phyloP scores from a whole-genome alignment of 2,329 filamentous ascomycete genomes.

The Juglanconis oblonga region DNA sequence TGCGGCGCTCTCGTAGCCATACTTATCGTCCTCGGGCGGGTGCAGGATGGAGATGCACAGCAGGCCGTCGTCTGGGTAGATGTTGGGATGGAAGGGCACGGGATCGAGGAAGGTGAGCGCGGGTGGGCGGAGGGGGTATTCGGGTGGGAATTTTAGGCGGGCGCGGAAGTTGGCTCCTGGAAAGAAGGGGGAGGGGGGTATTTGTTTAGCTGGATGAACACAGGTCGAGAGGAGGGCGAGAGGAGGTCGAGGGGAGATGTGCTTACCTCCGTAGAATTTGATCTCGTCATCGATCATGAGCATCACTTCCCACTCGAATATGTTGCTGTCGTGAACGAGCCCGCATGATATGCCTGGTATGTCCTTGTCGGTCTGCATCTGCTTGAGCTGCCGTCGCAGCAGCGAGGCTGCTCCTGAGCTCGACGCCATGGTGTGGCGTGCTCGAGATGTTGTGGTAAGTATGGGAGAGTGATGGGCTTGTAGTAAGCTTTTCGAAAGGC shows the following conservation, averaged over 20 bases:
- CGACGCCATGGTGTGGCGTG: conserved; percentile 26
- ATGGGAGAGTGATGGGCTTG: too few species aligned
- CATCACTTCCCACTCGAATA: conserved; percentile 99
- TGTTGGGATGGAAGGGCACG: conserved; percentile 89
- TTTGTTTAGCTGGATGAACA: background rate
- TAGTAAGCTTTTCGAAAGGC: too few species aligned
- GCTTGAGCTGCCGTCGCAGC: conserved; percentile 81
- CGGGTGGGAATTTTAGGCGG: conserved; percentile 73
- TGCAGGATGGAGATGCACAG: conserved; percentile 98
- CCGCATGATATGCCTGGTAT: conserved; percentile 94
- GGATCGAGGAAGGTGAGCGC: conserved; percentile 83
- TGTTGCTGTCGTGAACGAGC: conserved; percentile 76
- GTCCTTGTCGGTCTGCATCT: conserved; percentile 89
- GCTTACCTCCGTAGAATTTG: conserved; percentile 85
- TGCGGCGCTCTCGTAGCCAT: conserved; percentile 84
- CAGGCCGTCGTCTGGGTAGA: conserved; percentile 74
- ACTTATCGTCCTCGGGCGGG: conserved; percentile 89
- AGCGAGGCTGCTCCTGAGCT: conserved; percentile 49
- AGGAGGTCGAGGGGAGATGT: background rate
- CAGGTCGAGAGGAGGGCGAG: background rate
- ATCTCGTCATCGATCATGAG: conserved; percentile 96
- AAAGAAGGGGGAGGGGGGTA: background rate
- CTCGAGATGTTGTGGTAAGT: background rate
- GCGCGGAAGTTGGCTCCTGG: conserved; percentile 90
- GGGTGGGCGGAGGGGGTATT: conserved; percentile 86